Evolutionary conservation across 352 stramenopile species (phyloP), one percentile per base, ranked within the genome.

Genomic region (Pythium periplocum): DNA sequence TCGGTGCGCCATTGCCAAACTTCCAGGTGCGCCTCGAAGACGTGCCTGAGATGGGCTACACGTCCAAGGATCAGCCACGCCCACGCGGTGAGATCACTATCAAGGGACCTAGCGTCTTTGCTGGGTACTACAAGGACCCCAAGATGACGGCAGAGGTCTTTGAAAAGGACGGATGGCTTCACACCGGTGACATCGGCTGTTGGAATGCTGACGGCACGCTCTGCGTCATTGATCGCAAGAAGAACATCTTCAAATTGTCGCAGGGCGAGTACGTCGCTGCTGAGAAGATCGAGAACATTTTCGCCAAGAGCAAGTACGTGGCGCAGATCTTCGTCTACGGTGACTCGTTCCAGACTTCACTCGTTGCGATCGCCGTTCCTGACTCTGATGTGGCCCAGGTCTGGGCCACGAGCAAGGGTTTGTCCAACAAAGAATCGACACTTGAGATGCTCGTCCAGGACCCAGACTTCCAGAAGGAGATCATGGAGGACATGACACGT

Each of bases 11-110:
- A 0, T 69, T 84, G 39, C 71, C 75, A 43, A 87, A 80, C 57
- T 60, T 67, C 6, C 91, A 98, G 59, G 78, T 98, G 51, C 87
- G 93, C 30, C 78, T 98, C 8, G 81, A 90, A 38, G 87, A 98
- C 62, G 90, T 98, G n/a, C 80, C 88, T 0, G 96, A 98, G 55
- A 98, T 98, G 96, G 89, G 88, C 55, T 98, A 98, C 71, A 79
- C 86, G 12, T 83, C 61, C 51, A 67, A 68, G 0, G 84, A 96
- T 57, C 62, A 68, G 45, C 69, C 68, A n/a, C 65, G 60, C 3
- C 71, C 71, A n/a, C 60, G 74, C 9, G 73, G 73, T 30, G 73
- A 83, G 41, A 73, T 83, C 11, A 63, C 68, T 2, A 58, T 78
- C 5, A 85, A 69, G 32, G 90, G 90, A 11, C 68, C 69, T 0